Evolutionary conservation across 805 yeast genomes (phyloP), one percentile per base, ranked within the genome.

Genomic region (Hanseniaspora thailandica): DNA sequence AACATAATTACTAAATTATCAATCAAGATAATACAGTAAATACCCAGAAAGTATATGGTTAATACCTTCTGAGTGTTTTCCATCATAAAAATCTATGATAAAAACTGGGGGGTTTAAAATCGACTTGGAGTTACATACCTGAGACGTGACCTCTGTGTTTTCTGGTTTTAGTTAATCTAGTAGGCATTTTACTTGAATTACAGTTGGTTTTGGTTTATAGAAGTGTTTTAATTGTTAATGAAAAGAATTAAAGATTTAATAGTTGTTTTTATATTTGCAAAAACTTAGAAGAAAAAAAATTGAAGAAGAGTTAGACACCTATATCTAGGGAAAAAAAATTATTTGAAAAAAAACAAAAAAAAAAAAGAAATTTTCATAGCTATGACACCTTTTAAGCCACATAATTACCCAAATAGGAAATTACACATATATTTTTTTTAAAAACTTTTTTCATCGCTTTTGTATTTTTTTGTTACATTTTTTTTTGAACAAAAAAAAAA

Each of bases 101-200:
- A 40, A 40, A 40, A n/a, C n/a, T n/a, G n/a, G n/a, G n/a, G 15
- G 15, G 26, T 28, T 44, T 22, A 44, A 44, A 13, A 28, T 50
- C 52, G 44, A 47, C 52, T 45, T 58, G 68, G 69, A 66, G 66
- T 60, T 67, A 67, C 94, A 80, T 85, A 86, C 94, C 95, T 74
- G 97, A 86, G 77, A 93, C 97, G 95, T 93, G 84, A 80, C 99
- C 99, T 86, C 99, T 88, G 85, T 87, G 96, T 82, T 93, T 93
- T 86, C 99, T 88, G 78, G 97, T 93, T 78, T 93, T 89, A 72
- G 95, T 85, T 73, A 86, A 83, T 86, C 97, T 88, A 82, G 97
- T 86, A 76, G 97, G 97, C 97, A 89, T 89, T 73, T 73, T 75
- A 62, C 60, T 55, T 55, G 50, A 39, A 40, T 43, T 50, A 44